Base-by-base conservation (phyloP, 139 green algal species). In the Limnomonas spitsbergensis region DNA sequence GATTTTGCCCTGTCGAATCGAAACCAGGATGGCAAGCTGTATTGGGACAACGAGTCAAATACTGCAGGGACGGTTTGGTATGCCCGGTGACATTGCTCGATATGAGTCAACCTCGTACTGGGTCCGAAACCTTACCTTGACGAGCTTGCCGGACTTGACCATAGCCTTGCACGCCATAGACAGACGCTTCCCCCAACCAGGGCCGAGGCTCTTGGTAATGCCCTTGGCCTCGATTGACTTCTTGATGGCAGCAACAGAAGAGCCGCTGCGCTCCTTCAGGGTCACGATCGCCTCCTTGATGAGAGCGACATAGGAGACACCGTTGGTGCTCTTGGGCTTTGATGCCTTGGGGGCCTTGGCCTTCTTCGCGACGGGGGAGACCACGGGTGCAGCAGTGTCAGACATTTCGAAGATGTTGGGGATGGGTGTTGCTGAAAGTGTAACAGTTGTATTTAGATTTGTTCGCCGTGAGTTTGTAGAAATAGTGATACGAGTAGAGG, bases 191-290 rank as follows among this genome's bases (percentile, higher is more conserved):
- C 29, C 56, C 56, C 56, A 70, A 20, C 56, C 56, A 7, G 9
- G 7, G 29, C 56, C 56, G 7, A 70, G 56, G 56, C 4, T 20
- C 6, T 42, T 42, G 7, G 68, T 26, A 6, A n/a, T 47, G 7
- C 35, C 68, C 20, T 74, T 40, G 4, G 53, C 26, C n/a, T 74
- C 81, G 35, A 86, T 53, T 1, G 69, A 79, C 83, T 89, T 91
- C 38, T 66, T 80, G 66, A 88, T 89, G 36, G 82, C 85, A 24
- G 38, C 61, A 38, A 76, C 31, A 32, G 40, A 81, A 69, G 53
- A 82, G 42, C 87, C 87, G 7, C 37, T 78, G 38, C 87, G 82
- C 68, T 91, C 87, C 76, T 89, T 88, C 29, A 91, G 78, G 9
- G 81, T 72, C 31, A 77, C 73, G 71, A 91, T 87, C 26, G 87